phyloP scores from a whole-genome alignment of 192 early-diverging fungal genomes.

The Mortierella hygrophila region DNA sequence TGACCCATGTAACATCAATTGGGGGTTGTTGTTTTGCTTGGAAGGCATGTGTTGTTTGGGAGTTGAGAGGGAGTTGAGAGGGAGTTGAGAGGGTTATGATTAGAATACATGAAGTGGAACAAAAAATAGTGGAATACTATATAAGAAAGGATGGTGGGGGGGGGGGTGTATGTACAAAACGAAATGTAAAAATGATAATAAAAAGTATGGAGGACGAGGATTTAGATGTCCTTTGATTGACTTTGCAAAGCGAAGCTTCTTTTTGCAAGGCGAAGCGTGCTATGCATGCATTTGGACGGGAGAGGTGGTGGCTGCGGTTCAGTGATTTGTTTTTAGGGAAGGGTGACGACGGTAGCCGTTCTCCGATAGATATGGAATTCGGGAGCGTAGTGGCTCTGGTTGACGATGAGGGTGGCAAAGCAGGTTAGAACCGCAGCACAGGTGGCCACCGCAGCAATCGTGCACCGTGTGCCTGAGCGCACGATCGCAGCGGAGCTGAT shows the following conservation, averaged over 20 bases:
- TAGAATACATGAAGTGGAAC: not conserved
- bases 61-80: not conserved
- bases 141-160: not conserved
- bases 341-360: not conserved
- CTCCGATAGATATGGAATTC: slow-evolving; percentile 25
- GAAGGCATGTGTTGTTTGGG: not conserved
- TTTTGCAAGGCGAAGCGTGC: no score
- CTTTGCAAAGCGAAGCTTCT: no score
- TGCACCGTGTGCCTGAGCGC: slow-evolving; percentile 47
- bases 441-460: slow-evolving; percentile 40
- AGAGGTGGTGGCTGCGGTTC: not conserved
- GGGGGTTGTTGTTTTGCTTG: not conserved
- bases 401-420: slow-evolving; percentile 42
- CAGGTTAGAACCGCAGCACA: slow-evolving; percentile 45
- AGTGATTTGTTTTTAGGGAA: not conserved
- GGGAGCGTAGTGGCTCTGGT: slow-evolving; percentile 27
- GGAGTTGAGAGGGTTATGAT: not conserved
- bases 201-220: not conserved
- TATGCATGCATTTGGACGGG: no score
- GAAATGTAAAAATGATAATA: not conserved
- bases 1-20: not conserved
- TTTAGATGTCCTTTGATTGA: not conserved
- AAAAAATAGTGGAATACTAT: not conserved
- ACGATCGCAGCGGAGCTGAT: slow-evolving; percentile 26
- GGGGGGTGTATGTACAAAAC: not conserved